Evolutionary conservation across 345 rosid species (phyloP).

Genomic region (Toxicodendron radicans): DNA sequence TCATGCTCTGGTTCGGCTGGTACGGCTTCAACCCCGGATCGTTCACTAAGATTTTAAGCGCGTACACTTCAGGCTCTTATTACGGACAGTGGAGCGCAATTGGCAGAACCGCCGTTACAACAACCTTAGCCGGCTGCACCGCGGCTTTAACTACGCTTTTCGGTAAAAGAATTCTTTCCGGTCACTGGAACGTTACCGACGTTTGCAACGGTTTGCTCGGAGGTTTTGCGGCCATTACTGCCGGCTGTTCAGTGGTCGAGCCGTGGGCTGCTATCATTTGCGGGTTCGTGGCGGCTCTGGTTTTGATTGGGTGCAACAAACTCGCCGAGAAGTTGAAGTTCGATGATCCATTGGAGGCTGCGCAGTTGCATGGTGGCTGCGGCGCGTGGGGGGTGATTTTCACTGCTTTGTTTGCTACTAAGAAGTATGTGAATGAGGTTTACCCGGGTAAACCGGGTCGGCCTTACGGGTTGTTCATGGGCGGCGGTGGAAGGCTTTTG

Average conservation of each 20-base stretch:
- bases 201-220: constrained; percentile 92
- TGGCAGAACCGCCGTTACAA: constrained; percentile 89
- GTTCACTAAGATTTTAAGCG: constrained; percentile 42
- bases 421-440: constrained; percentile 55
- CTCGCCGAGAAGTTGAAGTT: constrained; percentile 54
- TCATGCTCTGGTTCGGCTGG: constrained; percentile 86
- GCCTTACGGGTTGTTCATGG: constrained; percentile 76
- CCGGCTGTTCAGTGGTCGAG: constrained; percentile 83
- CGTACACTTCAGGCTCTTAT: constrained; percentile 33
- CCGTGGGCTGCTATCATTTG: constrained; percentile 93
- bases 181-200: constrained; percentile 91
- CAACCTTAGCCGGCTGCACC: constrained; percentile 82
- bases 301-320: constrained; percentile 71
- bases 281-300: constrained; percentile 76
- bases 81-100: constrained; percentile 87
- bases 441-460: constrained; percentile 40
- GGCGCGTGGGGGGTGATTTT: constrained; percentile 89
- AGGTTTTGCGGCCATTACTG: constrained; percentile 86
- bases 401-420: constrained; percentile 68
- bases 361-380: constrained; percentile 92
- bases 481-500: constrained; percentile 79
- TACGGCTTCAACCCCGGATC: constrained; percentile 82
- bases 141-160: constrained; percentile 93
- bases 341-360: constrained; percentile 85
- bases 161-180: constrained; percentile 64